phyloP scores from a whole-genome alignment of 139 green algal species.

The Chlamydomonas sphaeroides region DNA sequence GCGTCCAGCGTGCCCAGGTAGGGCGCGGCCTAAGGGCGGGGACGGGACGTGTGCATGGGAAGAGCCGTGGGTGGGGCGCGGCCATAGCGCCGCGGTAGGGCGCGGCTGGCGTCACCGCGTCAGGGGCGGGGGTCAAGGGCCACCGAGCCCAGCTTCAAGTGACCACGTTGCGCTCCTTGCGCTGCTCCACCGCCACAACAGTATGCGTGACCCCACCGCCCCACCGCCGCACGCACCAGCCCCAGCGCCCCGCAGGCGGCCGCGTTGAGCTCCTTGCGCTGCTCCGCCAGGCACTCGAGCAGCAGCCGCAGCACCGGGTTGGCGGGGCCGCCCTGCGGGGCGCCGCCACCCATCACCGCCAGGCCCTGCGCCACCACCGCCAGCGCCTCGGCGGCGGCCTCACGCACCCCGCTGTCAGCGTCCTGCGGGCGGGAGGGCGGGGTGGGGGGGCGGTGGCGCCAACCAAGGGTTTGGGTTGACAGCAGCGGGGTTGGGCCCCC shows the following conservation, averaged over 20 bases:
- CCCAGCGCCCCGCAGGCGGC: slow-evolving; percentile 48
- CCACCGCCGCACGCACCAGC: slow-evolving; percentile 31
- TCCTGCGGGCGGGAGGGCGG: slow-evolving; percentile 37
- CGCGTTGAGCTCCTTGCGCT: slow-evolving; percentile 52
- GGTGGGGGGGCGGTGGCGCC: too few species aligned
- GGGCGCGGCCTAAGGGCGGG: slow-evolving; percentile 39
- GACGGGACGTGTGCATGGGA: too few species aligned
- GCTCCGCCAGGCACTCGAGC: slow-evolving; percentile 56
- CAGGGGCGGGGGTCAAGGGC: too few species aligned
- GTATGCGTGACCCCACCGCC: too few species aligned
- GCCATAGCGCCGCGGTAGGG: too few species aligned
- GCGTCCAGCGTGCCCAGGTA: slow-evolving; percentile 51
- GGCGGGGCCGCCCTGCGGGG: background rate
- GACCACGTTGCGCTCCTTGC: slow-evolving; percentile 49
- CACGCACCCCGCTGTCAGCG: slow-evolving; percentile 51
- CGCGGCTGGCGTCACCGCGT: too few species aligned
- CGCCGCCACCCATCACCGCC: background rate
- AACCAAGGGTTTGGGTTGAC: too few species aligned
- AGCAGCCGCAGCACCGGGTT: slow-evolving; percentile 48
- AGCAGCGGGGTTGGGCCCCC: too few species aligned
- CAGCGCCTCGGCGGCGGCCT: slow-evolving; percentile 49
- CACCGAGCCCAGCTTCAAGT: too few species aligned
- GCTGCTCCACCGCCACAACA: slow-evolving; percentile 51
- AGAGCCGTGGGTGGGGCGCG: too few species aligned
- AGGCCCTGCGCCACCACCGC: slow-evolving; percentile 45